A percentile compares a stretch with the other conserved stretches of the same genome.
These are phyloP conservation scores for Chamaenerion angustifolium DNA, from an alignment of 345 rosid species.

Conservation along the genomic window DNA sequence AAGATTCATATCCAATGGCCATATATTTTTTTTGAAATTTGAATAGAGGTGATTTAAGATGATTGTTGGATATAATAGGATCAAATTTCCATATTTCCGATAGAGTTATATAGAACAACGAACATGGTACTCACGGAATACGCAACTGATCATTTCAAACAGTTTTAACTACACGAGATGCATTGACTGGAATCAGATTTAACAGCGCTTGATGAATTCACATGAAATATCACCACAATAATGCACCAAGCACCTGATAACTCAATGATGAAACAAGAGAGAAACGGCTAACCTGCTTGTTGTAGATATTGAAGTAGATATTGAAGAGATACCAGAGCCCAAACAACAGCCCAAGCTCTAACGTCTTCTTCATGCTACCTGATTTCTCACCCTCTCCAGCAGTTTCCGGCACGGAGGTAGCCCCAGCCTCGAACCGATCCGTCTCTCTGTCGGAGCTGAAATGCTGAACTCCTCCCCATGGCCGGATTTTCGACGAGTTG, in stretches of 20 bases:
- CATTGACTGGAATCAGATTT: no score
- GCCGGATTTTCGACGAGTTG: slow-evolving; percentile 20
- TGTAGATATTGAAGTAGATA: slow-evolving; percentile 98
- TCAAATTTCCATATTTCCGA: neutral
- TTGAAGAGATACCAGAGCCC: slow-evolving; percentile 87
- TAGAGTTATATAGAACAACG: no score
- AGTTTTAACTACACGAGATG: no score
- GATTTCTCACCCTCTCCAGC: slow-evolving; percentile 38
- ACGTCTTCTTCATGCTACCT: slow-evolving; percentile 23
- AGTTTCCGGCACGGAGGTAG: slow-evolving; percentile 51
- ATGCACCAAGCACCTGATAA: neutral
- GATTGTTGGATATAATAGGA: neutral
- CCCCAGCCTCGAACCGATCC: slow-evolving; percentile 30
- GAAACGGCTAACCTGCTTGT: slow-evolving; percentile 64
- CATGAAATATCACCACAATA: no score
- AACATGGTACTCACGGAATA: no score
- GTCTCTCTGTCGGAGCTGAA: slow-evolving; percentile 12
- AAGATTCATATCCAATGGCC: neutral
- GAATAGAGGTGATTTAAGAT: no score
- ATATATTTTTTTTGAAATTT: neutral
- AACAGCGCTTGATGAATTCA: no score
- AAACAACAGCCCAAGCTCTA: slow-evolving; percentile 65
- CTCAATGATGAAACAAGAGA: neutral
- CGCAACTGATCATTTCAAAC: no score
- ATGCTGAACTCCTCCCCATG: slow-evolving; percentile 51